Base-by-base conservation (phyloP, 2,329 filamentous ascomycete species). In the Hymenoscyphus fraxineus region DNA sequence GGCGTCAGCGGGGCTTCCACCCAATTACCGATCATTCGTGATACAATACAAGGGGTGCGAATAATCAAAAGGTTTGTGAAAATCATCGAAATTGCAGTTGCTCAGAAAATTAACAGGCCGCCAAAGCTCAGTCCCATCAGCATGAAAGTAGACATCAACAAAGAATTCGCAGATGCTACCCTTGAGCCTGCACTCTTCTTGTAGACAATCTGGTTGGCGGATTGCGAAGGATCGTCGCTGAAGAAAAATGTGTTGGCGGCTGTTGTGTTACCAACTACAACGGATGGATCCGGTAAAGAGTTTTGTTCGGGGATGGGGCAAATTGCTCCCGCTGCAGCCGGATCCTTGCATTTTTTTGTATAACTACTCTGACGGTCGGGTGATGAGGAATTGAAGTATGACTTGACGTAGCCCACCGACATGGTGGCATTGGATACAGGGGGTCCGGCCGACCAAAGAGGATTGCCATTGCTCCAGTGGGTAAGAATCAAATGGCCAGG, bases 401-500 rank as follows among this genome's bases (percentile, higher is more conserved):
- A 88, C 75, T 91, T 92, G 64, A 92, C 82, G 72, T 92, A 92
- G 44, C 81, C 83, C 31, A 93, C 81, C 6, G 82, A 84, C 70
- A 91, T 80, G 19, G 82, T 77, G 0, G 90, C 85, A 70, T 93
- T 87, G 40, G 79, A 67, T 0, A 70, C 68, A 0, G 91, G 90
- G 2, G 91, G 91, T 0, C 90, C 91, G 13, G 81, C 86, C 51
- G 87, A 90, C 91, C 91, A 94, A 1, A 79, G 72, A 6, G 80
- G 73, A 73, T 93, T 88, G 40, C 90, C 90, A 69, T 93, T 93
- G 74, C 88, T 91, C 90, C 90, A 88, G 75, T 93, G 90, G 71
- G 87, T 89, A 63, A 94, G 77, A 60, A 91, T 85, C 54, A 94
- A 74, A 73, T 88, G 85, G 1, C 91, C 91, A 0, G 86, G 78